Evolutionary conservation across 495 filamentous ascomycete genomes (phyloP).

Genomic region (Melanomma pulvis-pyrius): DNA sequence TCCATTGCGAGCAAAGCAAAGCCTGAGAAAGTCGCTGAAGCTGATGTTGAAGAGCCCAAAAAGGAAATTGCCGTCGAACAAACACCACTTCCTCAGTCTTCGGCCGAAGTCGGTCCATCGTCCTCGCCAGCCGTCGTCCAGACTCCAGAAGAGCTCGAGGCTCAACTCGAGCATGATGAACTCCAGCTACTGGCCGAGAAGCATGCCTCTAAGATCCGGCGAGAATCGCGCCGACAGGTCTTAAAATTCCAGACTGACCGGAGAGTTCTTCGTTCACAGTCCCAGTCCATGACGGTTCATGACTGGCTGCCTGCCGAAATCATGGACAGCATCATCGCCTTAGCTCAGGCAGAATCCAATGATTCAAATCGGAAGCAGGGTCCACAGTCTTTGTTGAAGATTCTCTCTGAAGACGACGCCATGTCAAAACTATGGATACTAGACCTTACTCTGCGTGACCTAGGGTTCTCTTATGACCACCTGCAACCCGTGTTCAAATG

Average conservation of each 20-base stretch:
- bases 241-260: slow-evolving; percentile 76
- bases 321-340: slow-evolving; percentile 70
- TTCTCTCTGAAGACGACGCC: slow-evolving; percentile 66
- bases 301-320: slow-evolving; percentile 81
- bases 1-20: slow-evolving; percentile 76
- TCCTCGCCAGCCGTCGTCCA: slow-evolving; percentile 34
- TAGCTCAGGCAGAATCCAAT: slow-evolving; percentile 52
- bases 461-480: slow-evolving; percentile 66
- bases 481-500: slow-evolving; percentile 67
- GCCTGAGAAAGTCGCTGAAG: slow-evolving; percentile 32
- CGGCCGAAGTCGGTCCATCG: background rate
- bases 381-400: slow-evolving; percentile 40
- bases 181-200: slow-evolving; percentile 84
- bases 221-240: slow-evolving; percentile 62
- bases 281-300: slow-evolving; percentile 65
- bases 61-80: slow-evolving; percentile 6
- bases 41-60: slow-evolving; percentile 14
- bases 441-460: slow-evolving; percentile 64
- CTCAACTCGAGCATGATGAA: slow-evolving; percentile 76
- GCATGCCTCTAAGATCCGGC: slow-evolving; percentile 62
- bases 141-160: slow-evolving; percentile 82
- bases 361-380: slow-evolving; percentile 43
- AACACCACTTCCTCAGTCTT: background rate
- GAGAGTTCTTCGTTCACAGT: slow-evolving; percentile 73
- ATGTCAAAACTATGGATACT: slow-evolving; percentile 79